These are phyloP conservation scores for Tricholoma terreum DNA, from an alignment of 768 basidiomycete species.

Conservation along the genomic window DNA sequence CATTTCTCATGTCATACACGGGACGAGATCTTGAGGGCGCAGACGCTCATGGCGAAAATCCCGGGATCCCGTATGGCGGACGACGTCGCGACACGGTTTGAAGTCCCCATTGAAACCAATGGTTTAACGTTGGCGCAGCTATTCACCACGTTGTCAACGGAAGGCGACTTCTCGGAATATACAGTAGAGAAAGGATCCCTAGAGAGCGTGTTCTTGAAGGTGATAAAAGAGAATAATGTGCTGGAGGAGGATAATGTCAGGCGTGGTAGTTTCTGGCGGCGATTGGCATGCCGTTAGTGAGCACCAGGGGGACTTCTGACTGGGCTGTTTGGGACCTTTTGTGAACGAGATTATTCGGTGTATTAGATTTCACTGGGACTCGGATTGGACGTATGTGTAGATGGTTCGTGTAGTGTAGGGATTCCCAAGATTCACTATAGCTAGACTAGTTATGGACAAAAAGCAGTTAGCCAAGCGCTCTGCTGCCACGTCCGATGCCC, in stretches of 20 bases:
- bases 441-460: no score
- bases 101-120: constrained; percentile 53
- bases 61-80: constrained; percentile 66
- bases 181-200: constrained; percentile 68
- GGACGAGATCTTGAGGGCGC: constrained; percentile 56
- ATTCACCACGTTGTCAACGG: constrained; percentile 51
- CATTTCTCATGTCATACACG: constrained; percentile 68
- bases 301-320: neutral
- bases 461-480: no score
- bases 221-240: constrained; percentile 60
- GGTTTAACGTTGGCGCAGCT: constrained; percentile 54
- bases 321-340: no score
- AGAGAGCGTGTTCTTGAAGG: constrained; percentile 72
- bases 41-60: constrained; percentile 56
- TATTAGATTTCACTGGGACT: neutral
- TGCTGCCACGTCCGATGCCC: neutral
- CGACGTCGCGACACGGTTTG: constrained; percentile 74
- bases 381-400: no score
- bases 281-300: constrained; percentile 8
- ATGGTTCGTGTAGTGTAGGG: no score
- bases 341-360: neutral
- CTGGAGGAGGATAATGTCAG: constrained; percentile 39
- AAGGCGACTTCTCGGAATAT: constrained; percentile 59
- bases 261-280: constrained; percentile 16
- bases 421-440: no score